Base-by-base conservation (phyloP, 257 asterid genomes). In the Solanum ahanhuiri region DNA sequence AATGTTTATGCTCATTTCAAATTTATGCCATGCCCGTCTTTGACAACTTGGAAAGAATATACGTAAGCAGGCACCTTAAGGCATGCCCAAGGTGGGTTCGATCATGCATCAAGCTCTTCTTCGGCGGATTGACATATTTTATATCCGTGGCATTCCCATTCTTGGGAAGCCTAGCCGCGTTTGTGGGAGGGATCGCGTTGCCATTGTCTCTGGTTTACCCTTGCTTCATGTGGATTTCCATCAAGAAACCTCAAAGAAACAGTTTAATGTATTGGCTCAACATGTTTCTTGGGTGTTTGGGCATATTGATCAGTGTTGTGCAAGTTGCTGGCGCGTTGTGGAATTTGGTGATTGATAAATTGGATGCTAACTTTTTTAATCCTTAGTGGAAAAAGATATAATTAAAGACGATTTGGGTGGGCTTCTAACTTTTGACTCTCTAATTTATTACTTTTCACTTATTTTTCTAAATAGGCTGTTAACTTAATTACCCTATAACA, bases 191-290 rank as follows among this genome's bases (percentile, higher is more conserved):
- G 2, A 45, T 93, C 2, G 90, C 91, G 0, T 84, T 94, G 70
- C 98, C 94, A 22, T 82, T 96, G 3, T 91, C 94, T 8, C 71
- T 93, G 22, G 91, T 87, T 4, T 94, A 93, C 58, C 98, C 98
- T 5, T 96, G 98, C 86, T 88, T 94, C 87, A 96, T 93, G 96
- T 94, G 96, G 96, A 70, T 92, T 48, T 87, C 91, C 15, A 90
- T 94, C 79, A 90, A 91, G 88, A 93, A 92, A 37, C 94, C 96
- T 17, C 66, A 20, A 6, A 84, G 67, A 14, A 70, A 51, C 23
- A 87, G 92, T 81, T 41, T 58, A 12, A 86, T 83, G 85, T 94
- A 97, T 98, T 90, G 90, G 35, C 71, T 93, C 7, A 93, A 96
- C 83, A 1, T 90, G 85, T 90, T 88, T 12, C 88, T 96, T 12